A percentile compares a stretch with the other conserved stretches of the same genome.
Evolutionary conservation across 345 rosid species (phyloP).

Genomic region (Fremontodendron californicum): DNA sequence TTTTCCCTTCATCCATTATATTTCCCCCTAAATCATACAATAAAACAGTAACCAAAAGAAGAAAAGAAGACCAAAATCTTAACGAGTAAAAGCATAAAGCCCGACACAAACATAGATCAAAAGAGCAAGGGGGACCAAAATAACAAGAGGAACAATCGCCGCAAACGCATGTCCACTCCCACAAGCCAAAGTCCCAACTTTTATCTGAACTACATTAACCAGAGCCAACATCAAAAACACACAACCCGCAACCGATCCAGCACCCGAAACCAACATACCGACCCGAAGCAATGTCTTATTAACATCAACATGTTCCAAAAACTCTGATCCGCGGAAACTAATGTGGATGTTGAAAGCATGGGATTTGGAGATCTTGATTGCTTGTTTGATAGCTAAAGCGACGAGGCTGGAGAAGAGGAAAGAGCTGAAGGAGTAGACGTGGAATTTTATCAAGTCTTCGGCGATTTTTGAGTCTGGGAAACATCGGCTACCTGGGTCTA

Average conservation of each 20-base stretch:
- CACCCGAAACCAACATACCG: slow-evolving; percentile 71
- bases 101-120: slow-evolving; percentile 50
- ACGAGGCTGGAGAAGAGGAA: slow-evolving; percentile 82
- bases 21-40: neutral
- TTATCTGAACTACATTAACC: slow-evolving; percentile 70
- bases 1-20: neutral
- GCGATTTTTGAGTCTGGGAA: slow-evolving; percentile 35
- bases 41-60: neutral
- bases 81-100: slow-evolving; percentile 66
- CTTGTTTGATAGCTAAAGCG: slow-evolving; percentile 82
- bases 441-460: slow-evolving; percentile 68
- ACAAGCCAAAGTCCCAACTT: slow-evolving; percentile 69
- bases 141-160: slow-evolving; percentile 69
- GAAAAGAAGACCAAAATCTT: neutral
- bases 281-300: slow-evolving; percentile 55
- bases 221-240: slow-evolving; percentile 70
- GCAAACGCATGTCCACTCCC: slow-evolving; percentile 62
- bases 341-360: slow-evolving; percentile 9
- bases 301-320: slow-evolving; percentile 23
- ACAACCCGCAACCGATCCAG: slow-evolving; percentile 71
- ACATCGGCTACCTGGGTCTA: slow-evolving; percentile 40
- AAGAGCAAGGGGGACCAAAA: slow-evolving; percentile 57
- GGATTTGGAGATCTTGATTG: slow-evolving; percentile 47
- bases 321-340: neutral
- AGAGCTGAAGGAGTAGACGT: slow-evolving; percentile 75